These are phyloP conservation scores for Choiromyces venosus DNA, from an alignment of 495 filamentous ascomycete genomes.

Conservation along the genomic window DNA sequence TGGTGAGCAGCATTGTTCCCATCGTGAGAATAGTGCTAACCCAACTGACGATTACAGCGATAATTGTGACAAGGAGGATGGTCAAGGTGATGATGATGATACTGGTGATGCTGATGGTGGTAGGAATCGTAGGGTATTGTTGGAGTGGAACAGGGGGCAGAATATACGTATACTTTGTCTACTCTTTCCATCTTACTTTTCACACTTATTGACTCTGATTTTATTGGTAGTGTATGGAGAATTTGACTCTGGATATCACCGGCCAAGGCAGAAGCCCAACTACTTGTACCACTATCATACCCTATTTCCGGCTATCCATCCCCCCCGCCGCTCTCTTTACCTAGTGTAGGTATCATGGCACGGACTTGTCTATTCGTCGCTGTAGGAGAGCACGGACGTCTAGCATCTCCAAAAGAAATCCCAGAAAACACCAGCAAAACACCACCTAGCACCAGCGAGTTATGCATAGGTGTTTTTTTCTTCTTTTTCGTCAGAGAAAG, in stretches of 20 bases:
- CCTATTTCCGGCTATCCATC: not conserved
- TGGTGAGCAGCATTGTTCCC: not conserved
- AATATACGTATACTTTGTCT: not conserved
- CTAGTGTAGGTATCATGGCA: not conserved
- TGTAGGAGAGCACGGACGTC: not conserved
- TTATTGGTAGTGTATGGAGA: not conserved
- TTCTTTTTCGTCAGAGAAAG: not conserved
- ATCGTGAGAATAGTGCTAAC: not conserved
- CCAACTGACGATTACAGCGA: not conserved
- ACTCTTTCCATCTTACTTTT: not conserved
- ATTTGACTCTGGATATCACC: not conserved
- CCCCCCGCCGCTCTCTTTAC: not conserved
- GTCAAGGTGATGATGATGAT: not conserved
- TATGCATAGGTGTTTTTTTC: not conserved
- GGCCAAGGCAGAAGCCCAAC: not conserved
- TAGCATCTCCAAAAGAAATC: not conserved
- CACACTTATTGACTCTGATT: not conserved
- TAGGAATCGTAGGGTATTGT: not conserved
- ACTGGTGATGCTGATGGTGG: not conserved
- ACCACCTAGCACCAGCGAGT: not conserved
- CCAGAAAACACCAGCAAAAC: not conserved
- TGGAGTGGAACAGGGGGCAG: not conserved
- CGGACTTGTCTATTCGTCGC: not conserved
- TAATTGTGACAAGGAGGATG: not conserved
- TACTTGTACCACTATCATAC: not conserved